phyloP scores from a whole-genome alignment of 139 green algal genomes.

The Coelastrella sp. region DNA sequence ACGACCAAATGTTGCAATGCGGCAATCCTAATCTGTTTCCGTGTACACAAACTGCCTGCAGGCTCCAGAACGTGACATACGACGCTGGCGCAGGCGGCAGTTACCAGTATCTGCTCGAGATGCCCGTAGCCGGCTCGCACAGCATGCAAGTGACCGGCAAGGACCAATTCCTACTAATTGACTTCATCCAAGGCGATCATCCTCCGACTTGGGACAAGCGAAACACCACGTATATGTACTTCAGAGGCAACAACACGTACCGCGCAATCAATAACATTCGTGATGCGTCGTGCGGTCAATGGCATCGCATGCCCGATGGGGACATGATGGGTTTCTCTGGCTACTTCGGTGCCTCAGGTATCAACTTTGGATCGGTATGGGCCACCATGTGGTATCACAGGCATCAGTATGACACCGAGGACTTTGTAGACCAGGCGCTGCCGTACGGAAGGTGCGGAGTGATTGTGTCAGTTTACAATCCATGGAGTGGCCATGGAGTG shows the following conservation, averaged over 20 bases:
- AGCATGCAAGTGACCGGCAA: constrained; percentile 25
- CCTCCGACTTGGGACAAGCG: background rate
- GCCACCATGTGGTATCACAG: constrained; percentile 34
- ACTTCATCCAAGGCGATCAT: background rate
- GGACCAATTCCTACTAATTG: constrained; percentile 29
- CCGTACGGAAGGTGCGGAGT: constrained; percentile 12
- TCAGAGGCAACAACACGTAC: constrained; percentile 19
- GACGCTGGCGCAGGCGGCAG: constrained; percentile 4
- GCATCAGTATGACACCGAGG: background rate
- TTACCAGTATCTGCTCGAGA: constrained; percentile 25
- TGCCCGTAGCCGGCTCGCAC: constrained; percentile 10
- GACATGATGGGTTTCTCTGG: constrained; percentile 32
- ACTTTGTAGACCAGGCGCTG: constrained; percentile 29
- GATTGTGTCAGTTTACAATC: too few species aligned
- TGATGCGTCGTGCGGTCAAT: constrained; percentile 23
- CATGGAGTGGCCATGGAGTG: too few species aligned
- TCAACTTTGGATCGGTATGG: background rate
- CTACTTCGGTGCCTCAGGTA: constrained; percentile 14
- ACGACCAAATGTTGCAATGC: too few species aligned
- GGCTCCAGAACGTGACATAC: background rate
- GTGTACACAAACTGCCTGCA: background rate
- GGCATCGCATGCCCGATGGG: constrained; percentile 21
- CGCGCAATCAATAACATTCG: background rate
- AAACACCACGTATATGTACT: constrained; percentile 32
- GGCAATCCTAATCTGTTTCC: too few species aligned